A percentile compares a stretch with the other conserved stretches of the same genome.
Evolutionary conservation across 2,329 filamentous ascomycete genomes (phyloP).

Genomic region (Cercospora berteroae): DNA sequence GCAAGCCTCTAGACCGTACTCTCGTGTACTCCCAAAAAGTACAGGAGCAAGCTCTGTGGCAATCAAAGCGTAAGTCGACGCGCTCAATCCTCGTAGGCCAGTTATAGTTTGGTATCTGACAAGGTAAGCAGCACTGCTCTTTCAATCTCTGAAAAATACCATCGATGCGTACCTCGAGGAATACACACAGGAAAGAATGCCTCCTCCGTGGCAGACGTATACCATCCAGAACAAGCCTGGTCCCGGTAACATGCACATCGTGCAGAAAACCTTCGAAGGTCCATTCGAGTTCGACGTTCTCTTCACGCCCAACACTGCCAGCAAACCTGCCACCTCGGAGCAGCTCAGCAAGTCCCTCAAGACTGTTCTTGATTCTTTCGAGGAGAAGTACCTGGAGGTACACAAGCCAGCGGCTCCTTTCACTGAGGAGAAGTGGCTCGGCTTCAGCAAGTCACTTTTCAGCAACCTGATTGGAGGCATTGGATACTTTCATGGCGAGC

Average conservation of each 20-base stretch:
- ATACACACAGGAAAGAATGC: constrained; percentile 64
- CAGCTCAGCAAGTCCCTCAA: constrained; percentile 70
- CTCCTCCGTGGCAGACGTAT: constrained; percentile 83
- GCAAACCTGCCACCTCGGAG: constrained; percentile 43
- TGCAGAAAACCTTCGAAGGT: constrained; percentile 90
- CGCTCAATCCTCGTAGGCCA: not conserved
- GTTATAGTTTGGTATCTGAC: constrained; percentile 40
- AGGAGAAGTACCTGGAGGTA: constrained; percentile 68
- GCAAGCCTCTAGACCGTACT: constrained; percentile 73
- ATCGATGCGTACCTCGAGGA: constrained; percentile 59
- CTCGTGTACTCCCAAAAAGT: constrained; percentile 69
- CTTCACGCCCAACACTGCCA: constrained; percentile 72
- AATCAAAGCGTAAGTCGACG: constrained; percentile 61
- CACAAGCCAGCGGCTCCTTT: constrained; percentile 77
- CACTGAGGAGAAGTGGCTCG: constrained; percentile 65
- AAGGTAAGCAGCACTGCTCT: constrained; percentile 54
- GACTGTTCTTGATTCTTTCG: constrained; percentile 65
- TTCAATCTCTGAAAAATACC: constrained; percentile 61
- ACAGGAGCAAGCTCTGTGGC: constrained; percentile 73
- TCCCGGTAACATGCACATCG: constrained; percentile 75
- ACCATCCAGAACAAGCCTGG: constrained; percentile 69
- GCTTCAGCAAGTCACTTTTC: constrained; percentile 85
- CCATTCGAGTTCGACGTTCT: constrained; percentile 89
- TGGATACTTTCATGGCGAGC: constrained; percentile 89
- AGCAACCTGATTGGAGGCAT: constrained; percentile 93